These are phyloP conservation scores for Pyrenochaeta sp. DNA, from an alignment of 2,329 filamentous ascomycete species.

Conservation along the genomic window DNA sequence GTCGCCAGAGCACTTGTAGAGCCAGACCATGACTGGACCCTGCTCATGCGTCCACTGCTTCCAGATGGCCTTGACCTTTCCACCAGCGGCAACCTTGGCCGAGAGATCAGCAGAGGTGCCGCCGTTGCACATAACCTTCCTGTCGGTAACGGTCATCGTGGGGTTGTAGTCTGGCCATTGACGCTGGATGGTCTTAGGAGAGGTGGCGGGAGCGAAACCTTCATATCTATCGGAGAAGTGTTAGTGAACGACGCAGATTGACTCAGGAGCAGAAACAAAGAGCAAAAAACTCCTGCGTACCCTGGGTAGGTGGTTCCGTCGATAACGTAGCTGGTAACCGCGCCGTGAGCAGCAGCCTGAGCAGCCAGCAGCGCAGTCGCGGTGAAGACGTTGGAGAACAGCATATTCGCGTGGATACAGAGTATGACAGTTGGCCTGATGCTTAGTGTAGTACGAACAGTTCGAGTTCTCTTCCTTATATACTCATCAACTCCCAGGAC, in stretches of 20 bases:
- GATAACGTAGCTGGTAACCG: conserved; percentile 47
- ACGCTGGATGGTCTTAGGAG: conserved; percentile 63
- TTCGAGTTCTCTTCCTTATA: conserved; percentile 16
- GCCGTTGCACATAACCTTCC: conserved; percentile 65
- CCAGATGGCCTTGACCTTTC: conserved; percentile 63
- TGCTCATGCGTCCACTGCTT: conserved; percentile 67
- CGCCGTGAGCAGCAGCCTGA: conserved; percentile 46
- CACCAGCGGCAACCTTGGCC: conserved; percentile 60
- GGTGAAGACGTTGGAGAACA: conserved; percentile 47
- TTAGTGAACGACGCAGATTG: conserved; percentile 31
- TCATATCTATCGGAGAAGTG: conserved; percentile 56
- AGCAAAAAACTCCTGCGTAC: conserved; percentile 11
- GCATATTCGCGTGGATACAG: conserved; percentile 40
- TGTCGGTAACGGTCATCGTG: conserved; percentile 58
- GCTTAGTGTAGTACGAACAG: not conserved
- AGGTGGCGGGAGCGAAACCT: conserved; percentile 60
- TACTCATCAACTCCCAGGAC: conserved; percentile 12
- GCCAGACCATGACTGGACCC: conserved; percentile 67
- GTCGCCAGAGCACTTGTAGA: conserved; percentile 58
- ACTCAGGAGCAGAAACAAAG: conserved; percentile 36
- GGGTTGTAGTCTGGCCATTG: conserved; percentile 68
- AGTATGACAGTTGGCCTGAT: not conserved
- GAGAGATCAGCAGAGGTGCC: conserved; percentile 51
- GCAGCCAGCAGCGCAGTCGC: conserved; percentile 40
- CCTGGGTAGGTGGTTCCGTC: conserved; percentile 44